phyloP scores from a whole-genome alignment of 108 stramenopile species.

The Cyclotella choctawhatcheeana region DNA sequence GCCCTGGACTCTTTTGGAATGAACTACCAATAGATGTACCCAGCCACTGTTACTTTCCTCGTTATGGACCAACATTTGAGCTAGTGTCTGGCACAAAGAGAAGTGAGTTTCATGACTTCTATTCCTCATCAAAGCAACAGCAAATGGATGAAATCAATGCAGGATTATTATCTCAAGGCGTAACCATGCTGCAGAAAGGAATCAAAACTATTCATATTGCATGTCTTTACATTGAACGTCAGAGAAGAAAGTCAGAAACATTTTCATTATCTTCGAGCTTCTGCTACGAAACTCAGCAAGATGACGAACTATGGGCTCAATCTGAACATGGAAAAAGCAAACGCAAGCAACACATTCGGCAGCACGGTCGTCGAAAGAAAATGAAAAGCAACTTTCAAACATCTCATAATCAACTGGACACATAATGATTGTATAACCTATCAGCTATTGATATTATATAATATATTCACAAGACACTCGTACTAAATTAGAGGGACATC shows the following conservation, averaged over 20 bases:
- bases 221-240: slow-evolving; percentile 34
- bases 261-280: not conserved
- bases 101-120: slow-evolving; percentile 18
- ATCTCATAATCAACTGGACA: no score
- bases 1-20: slow-evolving; percentile 49
- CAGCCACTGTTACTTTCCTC: slow-evolving; percentile 48
- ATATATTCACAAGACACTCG: no score
- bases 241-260: slow-evolving; percentile 11
- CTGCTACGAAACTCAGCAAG: not conserved
- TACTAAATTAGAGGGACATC: no score
- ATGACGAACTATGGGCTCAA: slow-evolving; percentile 1
- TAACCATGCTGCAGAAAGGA: slow-evolving; percentile 23
- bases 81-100: slow-evolving; percentile 37
- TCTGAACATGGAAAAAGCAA: not conserved
- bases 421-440: no score
- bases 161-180: not conserved
- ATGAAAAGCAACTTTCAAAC: not conserved
- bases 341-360: not conserved
- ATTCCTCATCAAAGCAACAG: slow-evolving; percentile 13
- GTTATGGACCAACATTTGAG: slow-evolving; percentile 56
- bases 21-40: slow-evolving; percentile 54
- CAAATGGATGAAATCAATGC: not conserved
- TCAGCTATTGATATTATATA: no score
- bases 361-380: slow-evolving; percentile 16
- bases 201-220: slow-evolving; percentile 23